Base-by-base conservation (phyloP, 768 basidiomycete genomes). In the Coprinellus aureogranulatus region DNA sequence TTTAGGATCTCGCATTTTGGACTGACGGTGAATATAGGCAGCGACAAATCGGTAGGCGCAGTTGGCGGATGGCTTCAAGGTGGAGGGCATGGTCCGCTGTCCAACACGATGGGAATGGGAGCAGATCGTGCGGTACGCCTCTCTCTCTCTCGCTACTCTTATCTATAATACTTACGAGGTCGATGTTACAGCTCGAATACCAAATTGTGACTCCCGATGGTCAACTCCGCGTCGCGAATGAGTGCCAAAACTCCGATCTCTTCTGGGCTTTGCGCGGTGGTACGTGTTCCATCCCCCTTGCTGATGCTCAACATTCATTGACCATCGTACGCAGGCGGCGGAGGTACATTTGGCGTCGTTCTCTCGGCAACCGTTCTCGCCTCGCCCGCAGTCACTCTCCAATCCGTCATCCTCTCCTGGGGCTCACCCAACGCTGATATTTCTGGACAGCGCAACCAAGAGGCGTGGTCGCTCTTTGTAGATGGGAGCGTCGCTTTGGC, bases 251-350 rank as follows among this genome's bases (percentile, higher is more conserved):
- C 53, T 22, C 60, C 3, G 78, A 81, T 60, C 68, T 81, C 1
- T 80, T 79, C 65, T 81, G 70, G 59, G 79, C 78, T 0, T 64
- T 81, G 9, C 74, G 79, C 27, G 79, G 80, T 4, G 79, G 78
- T 60, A 49, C 9, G 59, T 45, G 8, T 34, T 34, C 34, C 34
- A 18, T 18, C 42, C 22, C 16, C 22, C n/a, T n/a, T n/a, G n/a
- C n/a, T n/a, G n/a, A n/a, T n/a, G n/a, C n/a, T n/a, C n/a, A n/a
- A n/a, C n/a, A n/a, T n/a, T n/a, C n/a, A n/a, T n/a, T n/a, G n/a
- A n/a, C n/a, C n/a, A n/a, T n/a, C n/a, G n/a, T n/a, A n/a, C n/a
- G n/a, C 16, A 61, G 60, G 67, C 18, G 69, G 69, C 14, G 80
- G 79, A 26, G 71, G 75, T 26, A 81, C 77, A 0, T 81, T 75